Percentiles rank a stretch among this genome's conserved stretches.
These are phyloP conservation scores for Lichtheimia ornata DNA, from an alignment of 371 early-diverging fungal genomes.

Conservation along the genomic window DNA sequence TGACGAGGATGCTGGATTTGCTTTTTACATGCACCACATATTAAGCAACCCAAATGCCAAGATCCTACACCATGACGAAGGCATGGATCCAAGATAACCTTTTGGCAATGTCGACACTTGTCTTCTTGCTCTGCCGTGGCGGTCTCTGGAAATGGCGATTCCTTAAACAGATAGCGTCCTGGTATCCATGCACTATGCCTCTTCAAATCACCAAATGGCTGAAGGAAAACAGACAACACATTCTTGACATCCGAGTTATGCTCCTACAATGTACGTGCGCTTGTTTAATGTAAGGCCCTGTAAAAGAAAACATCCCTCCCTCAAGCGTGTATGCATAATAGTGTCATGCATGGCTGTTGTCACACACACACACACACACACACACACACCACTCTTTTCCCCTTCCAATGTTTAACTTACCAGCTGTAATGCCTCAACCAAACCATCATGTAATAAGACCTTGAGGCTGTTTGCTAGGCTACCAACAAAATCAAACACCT, in stretches of 20 bases:
- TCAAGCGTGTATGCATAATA: no score
- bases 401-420: slow-evolving; percentile 12
- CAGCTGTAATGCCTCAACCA: slow-evolving; percentile 81
- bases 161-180: slow-evolving; percentile 13
- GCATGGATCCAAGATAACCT: slow-evolving; percentile 79
- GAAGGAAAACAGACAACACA: slow-evolving; percentile 50
- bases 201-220: slow-evolving; percentile 42
- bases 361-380: no score
- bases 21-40: slow-evolving; percentile 61
- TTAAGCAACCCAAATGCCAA: slow-evolving; percentile 79
- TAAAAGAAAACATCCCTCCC: background rate
- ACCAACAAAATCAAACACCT: slow-evolving; percentile 82
- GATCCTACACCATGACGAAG: slow-evolving; percentile 52
- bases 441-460: slow-evolving; percentile 77
- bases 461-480: slow-evolving; percentile 87
- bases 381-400: no score
- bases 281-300: slow-evolving; percentile 2
- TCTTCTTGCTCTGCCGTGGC: slow-evolving; percentile 41
- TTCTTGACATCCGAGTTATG: slow-evolving; percentile 11
- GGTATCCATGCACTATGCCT: slow-evolving; percentile 5
- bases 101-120: slow-evolving; percentile 66
- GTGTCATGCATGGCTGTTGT: no score
- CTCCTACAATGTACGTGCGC: slow-evolving; percentile 47
- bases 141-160: slow-evolving; percentile 5
- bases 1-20: slow-evolving; percentile 41